Percentiles rank a stretch among this genome's conserved stretches.
Evolutionary conservation across 176 grass and related monocot genomes (phyloP).

Genomic region (Poa annua): DNA sequence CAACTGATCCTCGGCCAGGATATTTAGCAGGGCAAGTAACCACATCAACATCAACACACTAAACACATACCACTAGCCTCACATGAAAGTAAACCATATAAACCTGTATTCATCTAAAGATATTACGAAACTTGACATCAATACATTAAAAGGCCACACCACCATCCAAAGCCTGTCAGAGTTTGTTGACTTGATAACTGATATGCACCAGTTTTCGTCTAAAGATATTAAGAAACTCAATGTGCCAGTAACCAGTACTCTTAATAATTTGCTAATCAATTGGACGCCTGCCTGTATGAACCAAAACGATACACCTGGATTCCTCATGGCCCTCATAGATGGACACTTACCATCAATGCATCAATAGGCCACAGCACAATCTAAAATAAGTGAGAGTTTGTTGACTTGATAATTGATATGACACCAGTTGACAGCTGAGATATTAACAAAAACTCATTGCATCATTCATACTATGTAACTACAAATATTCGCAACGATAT

Average conservation of each 20-base stretch:
- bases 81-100: background rate
- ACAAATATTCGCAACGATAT: slow-evolving; percentile 14
- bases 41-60: background rate
- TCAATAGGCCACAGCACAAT: background rate
- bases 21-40: background rate
- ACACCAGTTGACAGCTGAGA: background rate
- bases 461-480: slow-evolving; percentile 19
- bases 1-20: background rate
- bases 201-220: background rate
- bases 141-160: background rate
- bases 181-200: background rate
- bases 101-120: no score
- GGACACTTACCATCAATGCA: background rate
- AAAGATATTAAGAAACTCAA: background rate
- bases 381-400: background rate
- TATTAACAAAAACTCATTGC: background rate
- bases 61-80: background rate
- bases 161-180: background rate
- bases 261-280: background rate
- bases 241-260: slow-evolving; percentile 19
- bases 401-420: background rate
- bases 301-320: background rate
- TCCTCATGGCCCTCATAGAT: background rate
- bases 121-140: background rate
- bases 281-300: background rate